Base-by-base conservation (phyloP, 345 rosid species). In the Populus euphratica region DNA sequence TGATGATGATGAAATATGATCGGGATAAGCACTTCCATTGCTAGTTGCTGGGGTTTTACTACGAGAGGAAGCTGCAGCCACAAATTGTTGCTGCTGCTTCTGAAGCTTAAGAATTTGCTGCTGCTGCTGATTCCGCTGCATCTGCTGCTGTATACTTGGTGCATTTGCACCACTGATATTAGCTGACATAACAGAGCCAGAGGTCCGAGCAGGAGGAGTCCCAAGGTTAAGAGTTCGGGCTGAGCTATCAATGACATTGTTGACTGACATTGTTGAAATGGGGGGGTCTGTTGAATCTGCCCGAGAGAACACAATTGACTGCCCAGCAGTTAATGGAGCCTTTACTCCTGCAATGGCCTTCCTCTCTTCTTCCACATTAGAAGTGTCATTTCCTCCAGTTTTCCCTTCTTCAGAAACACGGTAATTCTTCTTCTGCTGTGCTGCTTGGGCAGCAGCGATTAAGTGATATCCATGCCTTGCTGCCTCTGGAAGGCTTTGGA, bases 301-400 rank as follows among this genome's bases (percentile, higher is more conserved):
- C 84, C 90, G 84, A 4, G 93, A 86, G 88, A 96, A 93, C 73
- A 94, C 94, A 90, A 93, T 91, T 23, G 90, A 89, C 76, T 92
- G 99, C 56, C 91, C 96, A n/a, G 77, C 78, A 69, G 77, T 78
- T 20, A 72, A 78, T 21, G 88, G 79, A 44, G 81, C 74, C 76
- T 87, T 90, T 70, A 77, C 80, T 12, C 88, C 91, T 6, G 80
- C 69, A 76, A 80, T 67, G 2, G 79, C 72, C 84, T 91, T 93
- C 78, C 91, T 93, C 63, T 90, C 99, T 47, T 92, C 98, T 44
- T 87, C 88, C 25, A 80, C 68, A 72, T 78, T 87, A 23, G 88
- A 75, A 69, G 80, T 76, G 81, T 91, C 87, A 77, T 69, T 77
- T 35, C 85, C 86, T 33, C 91, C 93, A 14, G 77, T 73, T 73